Base-by-base conservation (phyloP, 2,329 filamentous ascomycete species). In the Penicillium hesseltinei region DNA sequence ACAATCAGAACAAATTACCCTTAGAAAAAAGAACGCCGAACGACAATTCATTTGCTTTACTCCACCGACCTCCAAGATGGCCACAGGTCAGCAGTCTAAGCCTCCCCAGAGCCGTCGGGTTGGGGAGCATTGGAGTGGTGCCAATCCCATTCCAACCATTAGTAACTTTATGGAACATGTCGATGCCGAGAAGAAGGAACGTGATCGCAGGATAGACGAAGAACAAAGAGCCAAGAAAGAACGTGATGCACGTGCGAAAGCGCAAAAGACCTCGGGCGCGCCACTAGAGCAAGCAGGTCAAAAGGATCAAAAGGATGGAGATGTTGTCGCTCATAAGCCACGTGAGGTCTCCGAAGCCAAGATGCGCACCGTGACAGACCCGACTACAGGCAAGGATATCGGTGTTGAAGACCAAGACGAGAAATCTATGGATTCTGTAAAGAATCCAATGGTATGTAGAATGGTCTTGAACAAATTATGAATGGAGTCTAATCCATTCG, bases 111-210 rank as follows among this genome's bases (percentile, higher is more conserved):
- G 75, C 46, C 79, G 80, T 64, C 79, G 78, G 49, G 73, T 74
- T 10, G 82, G 82, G 21, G 86, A 89, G 68, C 88, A 92, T 72
- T 97, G 95, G 80, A 93, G 90, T 31, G 91, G 88, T 51, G 76
- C 75, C 58, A 96, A 96, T 73, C 89, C 90, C 25, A 86, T 97
- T 52, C 93, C 93, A 7, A 96, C 91, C 55, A 89, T 97, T 64
- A 87, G 88, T 70, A 84, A 93, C 73, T 95, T 96, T 64, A 82
- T 96, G 64, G 83, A 90, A 52, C 84, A 84, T 62, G 81, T 97
- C 36, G 92, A 96, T 73, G 80, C 77, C 52, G 87, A 95, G 65
- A 96, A 96, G 78, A 86, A 83, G 66, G 78, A 88, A 9, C 84
- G 91, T 64, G 90, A 96, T 74, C 81, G 82, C 56, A 78, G 83